Evolutionary conservation across 1,284 basidiomycete genomes (phyloP).

Genomic region (Caloboletus firmus): DNA sequence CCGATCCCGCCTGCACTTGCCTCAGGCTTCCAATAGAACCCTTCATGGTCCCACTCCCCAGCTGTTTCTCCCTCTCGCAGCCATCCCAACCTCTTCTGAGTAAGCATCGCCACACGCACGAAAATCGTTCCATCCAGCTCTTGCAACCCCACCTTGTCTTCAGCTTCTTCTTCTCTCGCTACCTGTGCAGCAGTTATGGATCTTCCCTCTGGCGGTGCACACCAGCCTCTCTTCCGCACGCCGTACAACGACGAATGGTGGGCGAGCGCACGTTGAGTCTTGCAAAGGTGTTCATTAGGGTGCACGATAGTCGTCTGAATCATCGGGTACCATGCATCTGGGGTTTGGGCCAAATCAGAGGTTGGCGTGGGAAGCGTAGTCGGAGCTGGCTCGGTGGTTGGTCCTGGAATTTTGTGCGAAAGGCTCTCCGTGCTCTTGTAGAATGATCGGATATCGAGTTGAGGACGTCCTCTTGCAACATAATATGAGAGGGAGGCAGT

Average conservation of each 20-base stretch:
- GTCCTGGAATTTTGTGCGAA: constrained; percentile 33
- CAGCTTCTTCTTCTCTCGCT: constrained; percentile 26
- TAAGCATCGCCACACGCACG: constrained; percentile 51
- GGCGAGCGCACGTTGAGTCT: constrained; percentile 54
- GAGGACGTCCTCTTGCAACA: constrained; percentile 41
- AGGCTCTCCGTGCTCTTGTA: constrained; percentile 27
- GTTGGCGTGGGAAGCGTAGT: constrained; percentile 36
- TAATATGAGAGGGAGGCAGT: constrained; percentile 37
- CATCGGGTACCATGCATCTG: constrained; percentile 58
- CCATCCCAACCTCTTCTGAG: constrained; percentile 50
- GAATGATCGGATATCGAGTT: constrained; percentile 39
- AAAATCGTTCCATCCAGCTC: constrained; percentile 52
- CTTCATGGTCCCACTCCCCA: constrained; percentile 26
- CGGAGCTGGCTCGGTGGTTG: constrained; percentile 33
- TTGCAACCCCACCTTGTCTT: constrained; percentile 25
- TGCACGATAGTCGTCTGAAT: constrained; percentile 35
- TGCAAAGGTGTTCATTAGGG: constrained; percentile 62
- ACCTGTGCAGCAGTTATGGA: constrained; percentile 16
- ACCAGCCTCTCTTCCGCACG: constrained; percentile 34
- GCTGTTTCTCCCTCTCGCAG: constrained; percentile 46
- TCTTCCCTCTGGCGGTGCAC: constrained; percentile 7
- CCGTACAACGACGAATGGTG: constrained; percentile 53
- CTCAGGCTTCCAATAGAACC: constrained; percentile 22
- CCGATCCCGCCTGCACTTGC: background rate
- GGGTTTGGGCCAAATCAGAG: constrained; percentile 34